These are phyloP conservation scores for Penicillium sp. DNA, from an alignment of 2,329 filamentous ascomycete species.

Conservation along the genomic window DNA sequence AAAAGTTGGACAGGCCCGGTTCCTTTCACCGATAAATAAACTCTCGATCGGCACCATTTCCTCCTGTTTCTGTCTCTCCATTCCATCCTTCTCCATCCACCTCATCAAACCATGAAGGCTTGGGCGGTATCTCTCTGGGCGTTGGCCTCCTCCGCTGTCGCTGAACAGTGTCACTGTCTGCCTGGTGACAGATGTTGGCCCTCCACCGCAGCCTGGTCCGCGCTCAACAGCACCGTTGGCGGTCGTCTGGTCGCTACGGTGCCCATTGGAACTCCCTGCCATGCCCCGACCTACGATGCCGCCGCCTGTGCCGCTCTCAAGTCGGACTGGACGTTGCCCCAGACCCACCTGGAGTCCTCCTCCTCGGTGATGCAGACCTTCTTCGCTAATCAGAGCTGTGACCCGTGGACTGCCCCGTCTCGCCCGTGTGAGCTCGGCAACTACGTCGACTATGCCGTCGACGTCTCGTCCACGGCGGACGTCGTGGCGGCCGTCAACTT, in stretches of 20 bases:
- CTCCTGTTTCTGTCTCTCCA: not conserved
- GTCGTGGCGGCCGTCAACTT: constrained; percentile 40
- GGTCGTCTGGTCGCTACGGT: constrained; percentile 40
- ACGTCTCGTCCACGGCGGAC: constrained; percentile 30
- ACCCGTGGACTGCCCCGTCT: constrained; percentile 27
- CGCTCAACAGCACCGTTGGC: constrained; percentile 37
- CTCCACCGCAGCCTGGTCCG: constrained; percentile 29
- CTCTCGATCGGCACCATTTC: constrained; percentile 7
- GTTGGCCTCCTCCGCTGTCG: constrained; percentile 12
- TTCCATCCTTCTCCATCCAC: constrained; percentile 5
- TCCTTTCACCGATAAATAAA: not conserved
- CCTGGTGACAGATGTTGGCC: constrained; percentile 43
- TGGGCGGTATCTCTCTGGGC: constrained; percentile 17
- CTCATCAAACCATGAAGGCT: constrained; percentile 24
- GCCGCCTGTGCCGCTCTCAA: constrained; percentile 19
- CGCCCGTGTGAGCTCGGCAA: constrained; percentile 30
- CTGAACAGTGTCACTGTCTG: constrained; percentile 22
- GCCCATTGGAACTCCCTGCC: constrained; percentile 39
- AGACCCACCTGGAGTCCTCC: constrained; percentile 26
- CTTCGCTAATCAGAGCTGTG: constrained; percentile 34
- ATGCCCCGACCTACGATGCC: constrained; percentile 28
- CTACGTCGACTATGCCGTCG: constrained; percentile 35
- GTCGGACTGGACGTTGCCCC: constrained; percentile 27
- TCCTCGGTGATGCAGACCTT: constrained; percentile 35
- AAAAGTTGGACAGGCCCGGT: not conserved